phyloP scores from a whole-genome alignment of 208 protist genomes.

The Lotmaria passim region DNA sequence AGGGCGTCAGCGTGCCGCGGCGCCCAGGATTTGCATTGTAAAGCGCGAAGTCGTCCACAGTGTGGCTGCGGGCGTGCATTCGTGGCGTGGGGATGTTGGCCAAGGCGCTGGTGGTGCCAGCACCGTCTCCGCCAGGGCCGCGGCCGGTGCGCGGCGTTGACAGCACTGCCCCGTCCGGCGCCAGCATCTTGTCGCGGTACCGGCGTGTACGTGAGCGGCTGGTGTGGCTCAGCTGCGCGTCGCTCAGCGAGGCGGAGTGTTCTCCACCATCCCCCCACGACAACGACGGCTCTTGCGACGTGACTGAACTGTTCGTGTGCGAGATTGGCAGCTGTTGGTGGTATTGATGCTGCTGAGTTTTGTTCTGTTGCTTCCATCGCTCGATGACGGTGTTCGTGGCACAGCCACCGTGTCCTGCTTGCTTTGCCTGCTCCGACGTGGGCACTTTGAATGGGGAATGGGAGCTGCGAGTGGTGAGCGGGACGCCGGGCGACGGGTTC shows the following conservation, averaged over 20 bases:
- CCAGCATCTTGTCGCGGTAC: conserved; percentile 29
- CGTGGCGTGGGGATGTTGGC: not conserved
- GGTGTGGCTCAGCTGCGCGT: conserved; percentile 1
- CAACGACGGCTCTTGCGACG: not conserved
- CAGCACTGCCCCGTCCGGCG: conserved; percentile 9
- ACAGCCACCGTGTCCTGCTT: not conserved
- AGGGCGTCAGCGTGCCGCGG: not conserved
- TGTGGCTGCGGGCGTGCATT: conserved; percentile 16
- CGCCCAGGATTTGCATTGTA: not conserved
- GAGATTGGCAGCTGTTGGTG: not conserved
- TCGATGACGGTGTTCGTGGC: not conserved
- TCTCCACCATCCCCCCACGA: not conserved
- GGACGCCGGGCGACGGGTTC: not conserved
- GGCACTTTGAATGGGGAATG: not conserved
- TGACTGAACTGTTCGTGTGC: not conserved
- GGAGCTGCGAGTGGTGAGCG: not conserved
- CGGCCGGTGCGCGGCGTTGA: not conserved
- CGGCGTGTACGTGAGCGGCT: conserved; percentile 8
- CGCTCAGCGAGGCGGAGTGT: not conserved
- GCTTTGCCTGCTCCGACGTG: not conserved
- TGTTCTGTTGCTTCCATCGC: conserved; percentile 22
- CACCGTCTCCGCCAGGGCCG: not conserved
- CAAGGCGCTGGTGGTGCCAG: not conserved
- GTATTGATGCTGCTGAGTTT: not conserved
- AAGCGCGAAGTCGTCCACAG: conserved; percentile 16